Percentiles rank a stretch among this genome's conserved stretches.
Conservation (phyloP, 2,329 filamentous ascomycete genomes). For the Colletotrichum magnum region DNA sequence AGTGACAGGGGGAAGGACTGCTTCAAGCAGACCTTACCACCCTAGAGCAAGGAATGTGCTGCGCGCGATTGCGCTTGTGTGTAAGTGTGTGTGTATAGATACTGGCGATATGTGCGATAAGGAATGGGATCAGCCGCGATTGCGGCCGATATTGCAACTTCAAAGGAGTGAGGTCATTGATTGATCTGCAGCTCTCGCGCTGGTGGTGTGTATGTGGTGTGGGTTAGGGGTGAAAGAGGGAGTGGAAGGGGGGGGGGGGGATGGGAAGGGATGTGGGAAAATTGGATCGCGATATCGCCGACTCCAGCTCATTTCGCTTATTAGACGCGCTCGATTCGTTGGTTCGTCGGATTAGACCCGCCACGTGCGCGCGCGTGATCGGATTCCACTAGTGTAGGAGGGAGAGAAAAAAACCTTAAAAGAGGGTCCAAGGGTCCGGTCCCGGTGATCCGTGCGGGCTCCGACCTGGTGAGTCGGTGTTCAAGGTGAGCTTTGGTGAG, state of each 20-base stretch:
- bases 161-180: constrained; percentile 35
- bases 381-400: neutral
- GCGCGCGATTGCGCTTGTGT: too few species aligned
- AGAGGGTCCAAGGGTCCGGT: constrained; percentile 25
- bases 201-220: constrained; percentile 24
- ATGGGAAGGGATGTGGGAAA: constrained; percentile 1
- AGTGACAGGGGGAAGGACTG: constrained; percentile 13
- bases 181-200: constrained; percentile 30
- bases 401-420: constrained; percentile 10
- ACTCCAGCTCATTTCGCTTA: constrained; percentile 31
- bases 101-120: constrained; percentile 11
- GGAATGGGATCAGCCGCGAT: constrained; percentile 33
- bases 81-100: too few species aligned
- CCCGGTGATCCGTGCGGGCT: neutral
- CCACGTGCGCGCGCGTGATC: constrained; percentile 19
- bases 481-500: neutral
- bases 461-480: neutral
- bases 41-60: constrained; percentile 18
- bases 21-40: constrained; percentile 2
- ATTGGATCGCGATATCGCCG: constrained; percentile 13
- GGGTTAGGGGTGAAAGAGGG: constrained; percentile 22
- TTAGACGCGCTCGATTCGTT: constrained; percentile 19
- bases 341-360: constrained; percentile 21
- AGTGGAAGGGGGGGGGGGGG: neutral
- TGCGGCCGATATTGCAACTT: constrained; percentile 32